Conservation (phyloP, 106 monocot genomes). For the Cymbidium sinense region DNA sequence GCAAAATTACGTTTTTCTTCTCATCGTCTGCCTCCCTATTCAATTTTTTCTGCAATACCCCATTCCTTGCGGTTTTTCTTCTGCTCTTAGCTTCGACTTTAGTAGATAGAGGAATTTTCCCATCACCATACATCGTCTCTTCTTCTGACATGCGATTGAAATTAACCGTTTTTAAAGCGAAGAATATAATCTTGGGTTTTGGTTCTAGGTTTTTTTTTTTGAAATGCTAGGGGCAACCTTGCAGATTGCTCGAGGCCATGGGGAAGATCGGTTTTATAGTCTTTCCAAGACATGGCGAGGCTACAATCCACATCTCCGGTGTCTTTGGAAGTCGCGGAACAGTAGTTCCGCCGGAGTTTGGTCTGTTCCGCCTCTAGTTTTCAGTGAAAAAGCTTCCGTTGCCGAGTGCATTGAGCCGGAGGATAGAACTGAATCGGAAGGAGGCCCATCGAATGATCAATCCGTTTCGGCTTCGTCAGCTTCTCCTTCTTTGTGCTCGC, state of each 20-base stretch:
- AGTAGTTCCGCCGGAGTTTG: neutral
- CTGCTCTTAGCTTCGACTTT: neutral
- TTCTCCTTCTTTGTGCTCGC: neutral
- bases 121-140: neutral
- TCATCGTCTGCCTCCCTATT: neutral
- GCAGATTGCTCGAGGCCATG: constrained; percentile 34
- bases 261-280: constrained; percentile 44
- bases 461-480: neutral
- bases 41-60: neutral
- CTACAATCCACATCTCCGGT: constrained; percentile 10
- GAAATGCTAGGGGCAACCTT: constrained; percentile 39
- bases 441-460: neutral
- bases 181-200: neutral
- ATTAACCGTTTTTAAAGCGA: neutral
- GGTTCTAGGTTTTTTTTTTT: constrained; percentile 5
- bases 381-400: neutral
- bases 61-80: neutral
- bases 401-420: constrained; percentile 9
- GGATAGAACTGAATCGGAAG: constrained; percentile 9
- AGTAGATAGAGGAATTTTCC: neutral
- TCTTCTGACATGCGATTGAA: neutral
- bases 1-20: neutral
- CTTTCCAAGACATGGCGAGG: constrained; percentile 24
- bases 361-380: constrained; percentile 5
- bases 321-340: constrained; percentile 4